Conservation (phyloP, 345 rosid genomes). For the Draba incana region DNA sequence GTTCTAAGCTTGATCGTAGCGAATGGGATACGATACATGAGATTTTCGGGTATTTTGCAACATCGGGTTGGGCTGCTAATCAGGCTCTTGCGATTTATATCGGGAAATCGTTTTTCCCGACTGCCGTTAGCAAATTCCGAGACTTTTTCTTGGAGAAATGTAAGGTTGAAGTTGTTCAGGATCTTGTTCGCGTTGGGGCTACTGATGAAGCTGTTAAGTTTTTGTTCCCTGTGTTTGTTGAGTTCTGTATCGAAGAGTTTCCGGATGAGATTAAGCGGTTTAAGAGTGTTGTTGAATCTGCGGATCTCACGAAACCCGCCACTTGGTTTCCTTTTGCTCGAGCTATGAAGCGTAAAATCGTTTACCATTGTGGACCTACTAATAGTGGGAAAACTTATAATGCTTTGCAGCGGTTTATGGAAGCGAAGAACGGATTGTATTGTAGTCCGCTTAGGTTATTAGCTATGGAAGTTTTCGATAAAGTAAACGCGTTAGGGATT, state of each 20-base stretch:
- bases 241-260: constrained; percentile 76
- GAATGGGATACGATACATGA: constrained; percentile 54
- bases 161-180: constrained; percentile 48
- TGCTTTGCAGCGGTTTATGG: constrained; percentile 89
- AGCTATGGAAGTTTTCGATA: constrained; percentile 99
- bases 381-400: constrained; percentile 95
- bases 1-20: constrained; percentile 42
- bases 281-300: constrained; percentile 58
- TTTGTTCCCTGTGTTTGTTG: constrained; percentile 83
- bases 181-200: constrained; percentile 67
- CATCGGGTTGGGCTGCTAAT: constrained; percentile 82
- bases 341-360: constrained; percentile 83
- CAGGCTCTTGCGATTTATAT: constrained; percentile 89
- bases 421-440: constrained; percentile 84
- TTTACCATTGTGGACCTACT: constrained; percentile 97
- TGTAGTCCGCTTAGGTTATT: constrained; percentile 92
- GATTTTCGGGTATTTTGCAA: constrained; percentile 55
- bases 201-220: constrained; percentile 69
- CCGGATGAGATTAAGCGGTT: constrained; percentile 78
- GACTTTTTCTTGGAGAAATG: constrained; percentile 58
- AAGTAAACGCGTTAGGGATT: constrained; percentile 80
- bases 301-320: constrained; percentile 88
- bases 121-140: constrained; percentile 60
- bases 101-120: constrained; percentile 83
- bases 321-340: constrained; percentile 95